Conservation (phyloP, 2,329 filamentous ascomycete species). For the Sporothrix protearum region DNA sequence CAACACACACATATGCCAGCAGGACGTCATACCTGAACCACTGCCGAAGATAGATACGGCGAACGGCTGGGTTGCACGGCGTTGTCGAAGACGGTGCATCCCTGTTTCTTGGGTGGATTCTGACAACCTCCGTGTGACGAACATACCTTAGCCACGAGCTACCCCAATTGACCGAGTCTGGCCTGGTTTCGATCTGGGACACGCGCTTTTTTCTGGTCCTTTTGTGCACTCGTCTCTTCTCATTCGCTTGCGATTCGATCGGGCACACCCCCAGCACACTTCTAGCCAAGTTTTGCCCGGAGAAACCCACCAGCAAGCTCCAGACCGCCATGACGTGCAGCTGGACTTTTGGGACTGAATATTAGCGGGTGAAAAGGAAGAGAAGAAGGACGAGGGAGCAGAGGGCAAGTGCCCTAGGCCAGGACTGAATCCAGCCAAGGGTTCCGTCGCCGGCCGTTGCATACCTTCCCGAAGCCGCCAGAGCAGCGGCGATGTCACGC, state of each 20-base stretch:
- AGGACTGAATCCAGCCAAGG: not conserved
- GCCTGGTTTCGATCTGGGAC: not conserved
- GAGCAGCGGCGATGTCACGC: slow-evolving; percentile 5
- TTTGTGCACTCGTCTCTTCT: not conserved
- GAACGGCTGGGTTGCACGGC: slow-evolving; percentile 8
- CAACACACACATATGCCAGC: not conserved
- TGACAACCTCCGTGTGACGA: not conserved
- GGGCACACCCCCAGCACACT: not conserved
- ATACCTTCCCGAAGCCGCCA: not conserved
- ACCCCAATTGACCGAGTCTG: not conserved
- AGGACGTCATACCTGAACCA: not conserved
- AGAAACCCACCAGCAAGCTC: not conserved
- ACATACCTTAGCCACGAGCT: not conserved
- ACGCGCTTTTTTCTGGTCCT: not conserved
- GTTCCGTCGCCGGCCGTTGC: slow-evolving; percentile 4
- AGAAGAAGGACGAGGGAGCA: not conserved
- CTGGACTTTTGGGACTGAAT: not conserved
- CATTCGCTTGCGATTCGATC: not conserved
- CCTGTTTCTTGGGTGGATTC: not conserved
- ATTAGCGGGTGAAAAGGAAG: not conserved
- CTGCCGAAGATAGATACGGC: not conserved
- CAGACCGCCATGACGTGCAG: slow-evolving; percentile 1
- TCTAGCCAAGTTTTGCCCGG: not conserved
- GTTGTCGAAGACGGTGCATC: not conserved
- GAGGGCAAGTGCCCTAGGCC: not conserved